A percentile compares a stretch with the other conserved stretches of the same genome.
Evolutionary conservation across 768 basidiomycete genomes (phyloP).

Genomic region (Lactarius akahatsu): DNA sequence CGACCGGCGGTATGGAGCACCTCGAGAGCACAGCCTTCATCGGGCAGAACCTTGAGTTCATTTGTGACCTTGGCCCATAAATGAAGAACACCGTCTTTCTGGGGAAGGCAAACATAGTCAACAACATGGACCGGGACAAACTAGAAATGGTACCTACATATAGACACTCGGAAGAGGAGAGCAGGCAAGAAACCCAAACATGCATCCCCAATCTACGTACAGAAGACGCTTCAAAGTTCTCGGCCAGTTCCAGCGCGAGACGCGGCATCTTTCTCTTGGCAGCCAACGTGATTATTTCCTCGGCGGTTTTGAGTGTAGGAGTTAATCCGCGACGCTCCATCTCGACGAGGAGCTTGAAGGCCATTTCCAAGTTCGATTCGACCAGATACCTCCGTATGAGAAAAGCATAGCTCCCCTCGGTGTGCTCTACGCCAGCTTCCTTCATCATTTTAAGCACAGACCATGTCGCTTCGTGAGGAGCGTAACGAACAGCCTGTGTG

Average conservation of each 20-base stretch:
- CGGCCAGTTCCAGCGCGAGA: constrained; percentile 70
- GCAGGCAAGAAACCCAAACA: constrained; percentile 67
- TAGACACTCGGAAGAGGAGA: constrained; percentile 58
- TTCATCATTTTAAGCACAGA: constrained; percentile 57
- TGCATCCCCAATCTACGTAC: constrained; percentile 51
- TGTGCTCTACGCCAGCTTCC: constrained; percentile 47
- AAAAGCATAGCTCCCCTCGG: constrained; percentile 51
- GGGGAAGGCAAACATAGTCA: background rate
- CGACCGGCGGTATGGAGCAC: constrained; percentile 75
- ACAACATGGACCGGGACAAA: constrained; percentile 1
- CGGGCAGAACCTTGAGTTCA: constrained; percentile 53
- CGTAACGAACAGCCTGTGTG: constrained; percentile 34
- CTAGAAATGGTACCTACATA: constrained; percentile 53
- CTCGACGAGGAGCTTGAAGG: constrained; percentile 57
- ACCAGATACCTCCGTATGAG: constrained; percentile 50
- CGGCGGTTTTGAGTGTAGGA: constrained; percentile 50
- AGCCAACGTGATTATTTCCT: constrained; percentile 53
- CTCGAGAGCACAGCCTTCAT: constrained; percentile 70
- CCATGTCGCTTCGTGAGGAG: constrained; percentile 35
- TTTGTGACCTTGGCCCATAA: constrained; percentile 64
- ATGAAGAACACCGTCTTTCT: constrained; percentile 65
- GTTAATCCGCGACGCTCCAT: constrained; percentile 54
- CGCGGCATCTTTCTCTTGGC: constrained; percentile 55
- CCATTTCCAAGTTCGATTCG: constrained; percentile 60
- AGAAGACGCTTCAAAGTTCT: constrained; percentile 55